Conservation (phyloP, 768 basidiomycete species). For the Russula olivacea region DNA sequence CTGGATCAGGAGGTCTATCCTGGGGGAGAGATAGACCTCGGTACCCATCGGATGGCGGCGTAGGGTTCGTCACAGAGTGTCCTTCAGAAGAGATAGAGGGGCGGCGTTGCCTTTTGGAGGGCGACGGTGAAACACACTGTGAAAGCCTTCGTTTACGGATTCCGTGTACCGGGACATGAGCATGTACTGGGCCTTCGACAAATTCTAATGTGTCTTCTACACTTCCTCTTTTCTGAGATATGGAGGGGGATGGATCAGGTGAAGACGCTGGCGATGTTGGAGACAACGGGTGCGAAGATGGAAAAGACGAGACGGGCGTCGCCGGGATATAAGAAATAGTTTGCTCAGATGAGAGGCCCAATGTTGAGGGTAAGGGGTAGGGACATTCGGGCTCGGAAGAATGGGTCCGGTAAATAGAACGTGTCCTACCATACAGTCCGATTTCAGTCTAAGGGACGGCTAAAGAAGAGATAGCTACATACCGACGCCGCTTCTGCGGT, state of each 20-base stretch:
- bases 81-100: no score
- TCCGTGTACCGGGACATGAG: neutral
- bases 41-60: neutral
- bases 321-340: no score
- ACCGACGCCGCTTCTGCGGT: slow-evolving; percentile 12
- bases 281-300: neutral
- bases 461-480: neutral
- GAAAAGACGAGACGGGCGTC: neutral
- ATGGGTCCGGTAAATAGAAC: neutral
- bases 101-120: neutral
- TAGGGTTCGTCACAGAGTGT: neutral
- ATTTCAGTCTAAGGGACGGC: neutral
- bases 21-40: neutral
- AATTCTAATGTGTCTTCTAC: neutral
- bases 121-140: neutral
- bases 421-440: neutral
- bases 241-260: neutral
- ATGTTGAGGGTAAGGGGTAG: neutral
- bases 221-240: neutral
- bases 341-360: neutral
- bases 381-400: neutral
- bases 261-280: neutral
- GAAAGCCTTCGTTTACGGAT: neutral
- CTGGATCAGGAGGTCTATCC: neutral
- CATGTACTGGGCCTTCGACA: neutral